Percentiles rank a stretch among this genome's conserved stretches.
phyloP scores from a whole-genome alignment of 2,329 filamentous ascomycete genomes.

The Aspergillus hortae region DNA sequence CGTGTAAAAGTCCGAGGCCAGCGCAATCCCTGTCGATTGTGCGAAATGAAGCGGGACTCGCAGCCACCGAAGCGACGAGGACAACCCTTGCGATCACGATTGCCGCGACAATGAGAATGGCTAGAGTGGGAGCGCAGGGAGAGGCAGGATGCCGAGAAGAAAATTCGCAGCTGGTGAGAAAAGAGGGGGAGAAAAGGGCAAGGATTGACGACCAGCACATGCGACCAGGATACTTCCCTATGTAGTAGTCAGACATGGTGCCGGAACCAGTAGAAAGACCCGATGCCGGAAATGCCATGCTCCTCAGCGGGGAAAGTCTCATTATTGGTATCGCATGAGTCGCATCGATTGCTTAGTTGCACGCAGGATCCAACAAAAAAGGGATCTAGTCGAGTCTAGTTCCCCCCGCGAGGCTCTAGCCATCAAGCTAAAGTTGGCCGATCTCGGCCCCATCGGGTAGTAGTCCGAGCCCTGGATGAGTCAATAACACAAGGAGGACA shows the following conservation, averaged over 20 bases:
- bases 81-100: no score
- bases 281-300: neutral
- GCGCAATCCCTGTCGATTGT: neutral
- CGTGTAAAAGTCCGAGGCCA: neutral
- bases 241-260: neutral
- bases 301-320: neutral
- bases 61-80: no score
- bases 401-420: neutral
- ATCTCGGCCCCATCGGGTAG: neutral
- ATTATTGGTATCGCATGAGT: neutral
- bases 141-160: constrained; percentile 2
- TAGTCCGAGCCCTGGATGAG: neutral
- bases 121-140: neutral
- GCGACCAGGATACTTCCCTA: neutral
- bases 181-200: constrained; percentile 1
- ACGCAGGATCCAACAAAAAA: neutral
- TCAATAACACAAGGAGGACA: neutral
- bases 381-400: neutral
- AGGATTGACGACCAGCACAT: neutral
- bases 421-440: neutral
- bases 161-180: neutral
- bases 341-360: neutral
- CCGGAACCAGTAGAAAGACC: neutral
- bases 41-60: no score
- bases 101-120: neutral